Percentiles rank a stretch among this genome's conserved stretches.
Evolutionary conservation across 2,329 filamentous ascomycete species (phyloP).

Genomic region (Ophiostoma novo-ulmi): DNA sequence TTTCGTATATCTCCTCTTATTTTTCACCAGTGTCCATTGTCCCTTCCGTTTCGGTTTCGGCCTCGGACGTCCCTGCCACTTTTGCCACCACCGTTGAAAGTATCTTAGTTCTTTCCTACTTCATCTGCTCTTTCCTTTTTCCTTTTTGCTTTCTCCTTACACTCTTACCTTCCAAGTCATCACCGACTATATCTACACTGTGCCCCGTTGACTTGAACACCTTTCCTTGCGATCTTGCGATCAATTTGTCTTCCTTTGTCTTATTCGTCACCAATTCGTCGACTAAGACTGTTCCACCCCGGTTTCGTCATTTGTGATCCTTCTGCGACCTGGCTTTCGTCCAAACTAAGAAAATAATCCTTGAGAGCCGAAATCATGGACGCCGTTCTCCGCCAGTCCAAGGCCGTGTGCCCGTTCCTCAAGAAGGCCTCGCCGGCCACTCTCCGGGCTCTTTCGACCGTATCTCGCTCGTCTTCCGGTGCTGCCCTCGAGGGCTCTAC

Average conservation of each 20-base stretch:
- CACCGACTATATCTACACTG: constrained; percentile 2
- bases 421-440: constrained; percentile 90
- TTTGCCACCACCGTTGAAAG: neutral
- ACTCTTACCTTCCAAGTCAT: neutral
- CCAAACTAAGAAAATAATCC: neutral
- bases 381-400: constrained; percentile 87
- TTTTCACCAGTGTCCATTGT: neutral
- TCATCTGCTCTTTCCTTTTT: constrained; percentile 9
- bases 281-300: constrained; percentile 7
- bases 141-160: neutral
- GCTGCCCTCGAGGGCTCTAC: constrained; percentile 35
- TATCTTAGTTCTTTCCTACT: neutral
- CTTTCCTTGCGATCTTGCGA: neutral
- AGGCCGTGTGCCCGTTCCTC: constrained; percentile 95
- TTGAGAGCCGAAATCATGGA: constrained; percentile 60
- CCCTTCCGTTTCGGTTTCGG: neutral
- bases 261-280: neutral
- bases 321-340: neutral
- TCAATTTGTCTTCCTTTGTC: neutral
- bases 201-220: neutral
- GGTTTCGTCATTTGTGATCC: neutral
- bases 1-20: neutral
- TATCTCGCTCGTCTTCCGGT: constrained; percentile 51
- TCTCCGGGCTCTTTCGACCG: constrained; percentile 79
- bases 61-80: neutral